A percentile compares a stretch with the other conserved stretches of the same genome.
Conservation (phyloP, 768 basidiomycete genomes). For the Lactarius evosmus region DNA sequence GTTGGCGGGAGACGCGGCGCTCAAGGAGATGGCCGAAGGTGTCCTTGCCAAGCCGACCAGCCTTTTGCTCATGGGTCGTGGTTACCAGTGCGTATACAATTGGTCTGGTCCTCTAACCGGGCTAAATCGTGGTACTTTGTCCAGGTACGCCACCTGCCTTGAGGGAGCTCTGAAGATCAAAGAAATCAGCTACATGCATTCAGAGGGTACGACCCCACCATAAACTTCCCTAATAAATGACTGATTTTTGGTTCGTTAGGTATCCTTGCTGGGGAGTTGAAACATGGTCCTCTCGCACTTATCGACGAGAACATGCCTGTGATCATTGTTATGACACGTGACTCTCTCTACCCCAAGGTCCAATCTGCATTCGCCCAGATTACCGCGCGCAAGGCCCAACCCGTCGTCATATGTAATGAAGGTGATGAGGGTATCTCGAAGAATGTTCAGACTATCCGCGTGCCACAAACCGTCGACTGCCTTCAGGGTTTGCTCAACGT, state of each 20-base stretch:
- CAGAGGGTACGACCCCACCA: constrained; percentile 49
- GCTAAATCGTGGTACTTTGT: constrained; percentile 14
- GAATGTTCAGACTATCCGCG: constrained; percentile 83
- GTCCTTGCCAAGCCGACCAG: constrained; percentile 77
- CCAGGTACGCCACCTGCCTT: constrained; percentile 88
- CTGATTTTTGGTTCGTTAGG: constrained; percentile 42
- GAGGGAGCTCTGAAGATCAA: constrained; percentile 99
- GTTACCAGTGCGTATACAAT: constrained; percentile 73
- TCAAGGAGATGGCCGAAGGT: constrained; percentile 82
- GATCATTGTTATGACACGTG: constrained; percentile 99
- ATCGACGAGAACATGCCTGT: constrained; percentile 99
- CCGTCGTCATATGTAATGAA: constrained; percentile 94
- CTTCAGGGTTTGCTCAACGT: constrained; percentile 96
- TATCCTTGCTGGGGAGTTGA: constrained; percentile 97
- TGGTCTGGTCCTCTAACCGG: background rate
- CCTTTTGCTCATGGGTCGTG: constrained; percentile 94
- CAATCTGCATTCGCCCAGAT: constrained; percentile 96
- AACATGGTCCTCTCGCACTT: constrained; percentile 96
- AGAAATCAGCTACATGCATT: constrained; percentile 94
- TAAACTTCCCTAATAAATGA: background rate
- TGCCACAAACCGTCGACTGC: constrained; percentile 91
- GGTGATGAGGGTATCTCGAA: constrained; percentile 76
- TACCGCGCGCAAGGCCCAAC: constrained; percentile 93
- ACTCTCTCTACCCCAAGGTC: constrained; percentile 97
- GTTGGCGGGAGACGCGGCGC: constrained; percentile 67